Evolutionary conservation across 164 flowering plant genomes (phyloP), one percentile per base, ranked within the genome.

Genomic region (Sedum album): DNA sequence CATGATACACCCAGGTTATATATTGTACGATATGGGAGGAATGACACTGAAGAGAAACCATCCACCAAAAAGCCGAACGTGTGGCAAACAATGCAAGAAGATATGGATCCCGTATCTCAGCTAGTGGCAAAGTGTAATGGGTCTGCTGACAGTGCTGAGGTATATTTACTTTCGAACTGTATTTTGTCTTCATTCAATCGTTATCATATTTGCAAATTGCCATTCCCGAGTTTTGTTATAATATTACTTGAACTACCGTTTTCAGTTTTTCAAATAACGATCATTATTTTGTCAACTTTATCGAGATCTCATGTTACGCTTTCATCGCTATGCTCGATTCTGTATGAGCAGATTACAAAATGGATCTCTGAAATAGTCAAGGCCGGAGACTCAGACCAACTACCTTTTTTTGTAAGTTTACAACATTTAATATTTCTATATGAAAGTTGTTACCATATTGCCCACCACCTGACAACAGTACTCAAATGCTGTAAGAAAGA

Each of bases 91-190:
- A 71, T 79, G 36, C 77, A 73, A 64, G 77, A 14, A 1, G 86
- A 88, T 61, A 71, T 70, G 6, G 84, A 89, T 85, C 88, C 82
- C 67, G 96, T 89, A 62, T 75, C 95, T 31, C 96, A 93, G 76
- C 89, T 95, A 60, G 97, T 93, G 66, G 96, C 97, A 10, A 82
- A 76, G 60, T 92, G 88, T 74, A 88, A 92, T 71, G 97, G 97
- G 71, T 81, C 93, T 35, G 65, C 6, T 42, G 93, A 90, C 63
- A 77, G 70, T 72, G 71, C 81, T 17, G 74, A 90, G 95, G 99
- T 93, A 75, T 63, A 23, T 23, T 31, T 46, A 66, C 42, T 33
- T 36, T 1, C 11, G 48, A 44, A 11, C 48, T 44, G 15, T 11
- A 44, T 14, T 44, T 11, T 15, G 20, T 17, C 48, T 1, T 9